These are phyloP conservation scores for Cutaneotrichosporon cavernicola DNA, from an alignment of 1,284 basidiomycete genomes.

Conservation along the genomic window DNA sequence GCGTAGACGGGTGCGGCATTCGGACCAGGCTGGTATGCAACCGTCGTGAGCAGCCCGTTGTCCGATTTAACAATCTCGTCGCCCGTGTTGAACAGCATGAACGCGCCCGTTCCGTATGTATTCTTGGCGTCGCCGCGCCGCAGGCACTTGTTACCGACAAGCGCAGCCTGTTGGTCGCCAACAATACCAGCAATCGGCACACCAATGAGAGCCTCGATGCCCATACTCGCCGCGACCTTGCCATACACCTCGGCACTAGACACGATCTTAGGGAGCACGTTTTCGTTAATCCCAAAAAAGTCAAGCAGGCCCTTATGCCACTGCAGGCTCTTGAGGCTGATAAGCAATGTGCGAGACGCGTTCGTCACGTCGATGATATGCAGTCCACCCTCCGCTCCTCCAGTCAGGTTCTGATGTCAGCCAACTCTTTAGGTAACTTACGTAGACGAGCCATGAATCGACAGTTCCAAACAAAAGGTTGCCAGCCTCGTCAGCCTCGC, in stretches of 20 bases:
- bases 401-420: conserved; percentile 65
- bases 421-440: background rate
- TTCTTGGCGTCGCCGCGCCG: conserved; percentile 83
- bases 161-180: conserved; percentile 94
- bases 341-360: conserved; percentile 90
- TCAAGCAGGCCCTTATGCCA: conserved; percentile 82
- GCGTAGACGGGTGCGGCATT: conserved; percentile 81
- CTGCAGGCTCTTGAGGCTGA: conserved; percentile 75
- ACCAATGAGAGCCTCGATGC: conserved; percentile 66
- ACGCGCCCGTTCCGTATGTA: conserved; percentile 94
- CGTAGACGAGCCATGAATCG: conserved; percentile 77
- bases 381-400: conserved; percentile 65
- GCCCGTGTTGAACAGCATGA: conserved; percentile 88
- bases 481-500: conserved; percentile 75
- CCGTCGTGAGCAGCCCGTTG: conserved; percentile 83
- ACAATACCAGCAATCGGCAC: conserved; percentile 86
- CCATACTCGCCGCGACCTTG: conserved; percentile 57
- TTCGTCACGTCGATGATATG: conserved; percentile 96
- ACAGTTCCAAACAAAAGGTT: conserved; percentile 89
- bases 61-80: conserved; percentile 76
- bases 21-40: conserved; percentile 83
- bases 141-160: conserved; percentile 94
- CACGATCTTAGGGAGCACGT: conserved; percentile 81
- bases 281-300: conserved; percentile 80
- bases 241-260: conserved; percentile 93